Percentiles rank a stretch among this genome's conserved stretches.
Evolutionary conservation across 164 flowering plant species (phyloP).

Genomic region (Nymphaea colorata): DNA sequence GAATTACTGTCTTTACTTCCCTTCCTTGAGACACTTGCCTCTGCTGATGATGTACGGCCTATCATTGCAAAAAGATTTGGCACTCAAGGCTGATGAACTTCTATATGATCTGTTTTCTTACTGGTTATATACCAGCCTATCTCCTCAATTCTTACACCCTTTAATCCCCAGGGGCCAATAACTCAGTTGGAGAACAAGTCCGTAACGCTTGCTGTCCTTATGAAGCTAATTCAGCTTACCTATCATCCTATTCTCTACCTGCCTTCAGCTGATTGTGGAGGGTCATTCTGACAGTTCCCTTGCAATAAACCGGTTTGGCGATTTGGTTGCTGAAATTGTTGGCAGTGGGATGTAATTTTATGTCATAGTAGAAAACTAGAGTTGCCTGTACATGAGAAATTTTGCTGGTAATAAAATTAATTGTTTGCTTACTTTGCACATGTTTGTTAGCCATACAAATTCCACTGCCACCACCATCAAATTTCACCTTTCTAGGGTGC

Average conservation of each 20-base stretch:
- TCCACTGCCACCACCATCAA: too few relatives aligned
- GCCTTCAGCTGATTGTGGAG: not conserved
- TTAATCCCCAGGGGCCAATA: not conserved
- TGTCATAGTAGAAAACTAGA: not conserved
- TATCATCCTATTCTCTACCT: not conserved
- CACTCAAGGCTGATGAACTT: not conserved
- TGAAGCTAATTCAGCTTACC: not conserved
- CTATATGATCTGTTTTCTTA: not conserved
- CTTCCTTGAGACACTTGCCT: conserved; percentile 61
- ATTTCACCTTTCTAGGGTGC: too few relatives aligned
- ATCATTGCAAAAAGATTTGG: conserved; percentile 68
- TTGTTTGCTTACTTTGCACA: not conserved
- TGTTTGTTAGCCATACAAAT: not conserved
- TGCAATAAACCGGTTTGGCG: not conserved
- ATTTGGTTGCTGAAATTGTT: not conserved
- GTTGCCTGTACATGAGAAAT: not conserved
- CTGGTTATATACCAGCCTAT: not conserved
- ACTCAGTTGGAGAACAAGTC: not conserved
- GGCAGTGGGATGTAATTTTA: not conserved
- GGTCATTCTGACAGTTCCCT: not conserved
- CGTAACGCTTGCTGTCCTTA: not conserved
- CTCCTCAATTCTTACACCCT: not conserved
- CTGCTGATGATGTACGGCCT: conserved; percentile 90
- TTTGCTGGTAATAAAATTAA: not conserved
- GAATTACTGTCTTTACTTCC: conserved; percentile 59